Evolutionary conservation across 2,329 filamentous ascomycete genomes (phyloP).

Genomic region (Fusarium sp.): DNA sequence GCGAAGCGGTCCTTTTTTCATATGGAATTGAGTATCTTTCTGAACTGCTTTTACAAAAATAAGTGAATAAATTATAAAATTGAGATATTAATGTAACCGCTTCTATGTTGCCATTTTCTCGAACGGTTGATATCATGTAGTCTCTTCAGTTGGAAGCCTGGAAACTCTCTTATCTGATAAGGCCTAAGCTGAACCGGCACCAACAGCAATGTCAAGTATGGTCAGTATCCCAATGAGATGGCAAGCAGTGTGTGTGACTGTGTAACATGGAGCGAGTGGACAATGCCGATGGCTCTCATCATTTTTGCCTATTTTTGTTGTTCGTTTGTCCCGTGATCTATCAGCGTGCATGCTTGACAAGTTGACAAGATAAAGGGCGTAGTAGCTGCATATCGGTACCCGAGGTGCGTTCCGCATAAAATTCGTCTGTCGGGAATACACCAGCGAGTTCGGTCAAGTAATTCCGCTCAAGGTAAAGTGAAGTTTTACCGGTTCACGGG

Average conservation of each 20-base stretch:
- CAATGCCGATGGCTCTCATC: not conserved
- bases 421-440: not conserved
- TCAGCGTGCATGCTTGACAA: not conserved
- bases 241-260: no score
- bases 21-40: not conserved
- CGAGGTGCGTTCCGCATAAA: not conserved
- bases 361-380: not conserved
- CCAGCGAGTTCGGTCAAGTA: not conserved
- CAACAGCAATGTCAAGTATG: not conserved
- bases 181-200: not conserved
- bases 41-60: not conserved
- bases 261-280: no score
- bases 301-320: not conserved
- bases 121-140: not conserved
- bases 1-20: not conserved
- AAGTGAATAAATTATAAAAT: not conserved
- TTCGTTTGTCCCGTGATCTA: not conserved
- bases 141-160: not conserved
- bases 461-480: not conserved
- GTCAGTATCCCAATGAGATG: not conserved
- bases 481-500: not conserved
- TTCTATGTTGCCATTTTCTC: not conserved
- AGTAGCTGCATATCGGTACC: not conserved
- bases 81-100: accelerated
- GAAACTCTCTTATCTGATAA: not conserved